Percentiles rank a stretch among this genome's conserved stretches.
Evolutionary conservation across 1,284 basidiomycete species (phyloP).

Genomic region (Tetrapyrgos nigripes): DNA sequence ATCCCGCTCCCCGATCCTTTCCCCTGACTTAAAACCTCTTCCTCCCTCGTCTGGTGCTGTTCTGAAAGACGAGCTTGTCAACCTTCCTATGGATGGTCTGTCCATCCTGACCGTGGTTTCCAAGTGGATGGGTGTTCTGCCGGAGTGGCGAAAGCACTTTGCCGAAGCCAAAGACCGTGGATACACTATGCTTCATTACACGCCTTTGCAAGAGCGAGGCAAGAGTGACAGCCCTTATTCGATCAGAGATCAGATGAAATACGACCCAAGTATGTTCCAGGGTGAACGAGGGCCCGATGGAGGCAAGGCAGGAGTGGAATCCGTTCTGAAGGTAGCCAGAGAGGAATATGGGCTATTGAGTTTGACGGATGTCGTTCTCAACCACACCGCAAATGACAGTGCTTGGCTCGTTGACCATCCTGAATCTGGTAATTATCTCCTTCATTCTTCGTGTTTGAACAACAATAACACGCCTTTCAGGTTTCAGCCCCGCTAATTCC

Average conservation of each 20-base stretch:
- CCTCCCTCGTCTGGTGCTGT: constrained; percentile 53
- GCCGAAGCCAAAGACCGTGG: constrained; percentile 85
- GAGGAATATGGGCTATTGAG: constrained; percentile 88
- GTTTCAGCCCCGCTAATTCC: constrained; percentile 87
- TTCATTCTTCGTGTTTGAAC: background rate
- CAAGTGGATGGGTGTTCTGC: constrained; percentile 94
- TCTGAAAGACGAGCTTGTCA: constrained; percentile 55
- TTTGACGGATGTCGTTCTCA: constrained; percentile 93
- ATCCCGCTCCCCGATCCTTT: constrained; percentile 75
- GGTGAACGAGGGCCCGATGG: constrained; percentile 53
- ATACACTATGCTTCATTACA: constrained; percentile 97
- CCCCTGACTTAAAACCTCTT: constrained; percentile 57
- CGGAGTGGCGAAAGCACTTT: constrained; percentile 81
- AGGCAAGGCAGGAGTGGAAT: constrained; percentile 61
- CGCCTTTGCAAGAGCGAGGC: constrained; percentile 90
- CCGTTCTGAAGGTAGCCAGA: constrained; percentile 71
- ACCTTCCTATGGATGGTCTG: constrained; percentile 85
- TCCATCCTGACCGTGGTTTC: constrained; percentile 89
- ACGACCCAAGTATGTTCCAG: constrained; percentile 78
- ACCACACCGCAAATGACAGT: constrained; percentile 94
- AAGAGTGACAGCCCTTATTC: constrained; percentile 91
- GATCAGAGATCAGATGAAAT: constrained; percentile 84
- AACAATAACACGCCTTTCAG: constrained; percentile 46
- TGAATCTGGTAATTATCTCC: constrained; percentile 84
- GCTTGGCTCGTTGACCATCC: constrained; percentile 93